These are phyloP conservation scores for Geranium incanum DNA, from an alignment of 441 rosid genomes.

Conservation along the genomic window DNA sequence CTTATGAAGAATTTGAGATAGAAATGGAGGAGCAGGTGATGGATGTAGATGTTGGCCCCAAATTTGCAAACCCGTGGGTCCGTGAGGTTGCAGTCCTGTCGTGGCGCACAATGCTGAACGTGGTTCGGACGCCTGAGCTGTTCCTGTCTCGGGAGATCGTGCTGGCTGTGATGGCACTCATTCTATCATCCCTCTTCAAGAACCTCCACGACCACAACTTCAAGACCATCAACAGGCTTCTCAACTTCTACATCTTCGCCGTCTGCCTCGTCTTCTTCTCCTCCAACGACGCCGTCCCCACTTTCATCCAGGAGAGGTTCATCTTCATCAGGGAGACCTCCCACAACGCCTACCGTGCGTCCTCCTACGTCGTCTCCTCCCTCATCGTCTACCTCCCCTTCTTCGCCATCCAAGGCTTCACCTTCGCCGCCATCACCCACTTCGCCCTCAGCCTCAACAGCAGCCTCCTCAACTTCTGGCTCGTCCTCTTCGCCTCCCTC, in stretches of 20 bases:
- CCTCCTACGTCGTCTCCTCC: constrained; percentile 55
- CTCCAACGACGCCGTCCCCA: constrained; percentile 62
- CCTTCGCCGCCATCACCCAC: constrained; percentile 43
- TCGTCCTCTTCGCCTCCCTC: constrained; percentile 47
- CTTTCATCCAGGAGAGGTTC: constrained; percentile 64
- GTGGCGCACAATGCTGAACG: constrained; percentile 46
- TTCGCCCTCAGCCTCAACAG: constrained; percentile 31
- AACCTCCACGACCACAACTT: constrained; percentile 25
- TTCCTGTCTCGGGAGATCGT: constrained; percentile 53
- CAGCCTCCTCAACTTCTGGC: constrained; percentile 41
- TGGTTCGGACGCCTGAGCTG: constrained; percentile 56
- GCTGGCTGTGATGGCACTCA: constrained; percentile 50
- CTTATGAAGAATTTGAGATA: constrained; percentile 32
- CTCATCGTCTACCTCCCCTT: constrained; percentile 55
- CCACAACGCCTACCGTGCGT: constrained; percentile 58
- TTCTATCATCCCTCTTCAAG: constrained; percentile 50
- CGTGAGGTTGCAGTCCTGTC: constrained; percentile 51
- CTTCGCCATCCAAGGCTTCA: constrained; percentile 54
- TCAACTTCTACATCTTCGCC: constrained; percentile 57
- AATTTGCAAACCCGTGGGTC: constrained; percentile 58
- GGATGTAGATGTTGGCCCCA: constrained; percentile 36
- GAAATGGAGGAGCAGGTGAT: constrained; percentile 30
- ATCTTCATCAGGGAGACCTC: constrained; percentile 66
- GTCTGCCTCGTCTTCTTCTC: constrained; percentile 56
- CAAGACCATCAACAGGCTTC: constrained; percentile 38